These are phyloP conservation scores for Pyrenochaeta sp. DNA, from an alignment of 2,329 filamentous ascomycete species.

Conservation along the genomic window DNA sequence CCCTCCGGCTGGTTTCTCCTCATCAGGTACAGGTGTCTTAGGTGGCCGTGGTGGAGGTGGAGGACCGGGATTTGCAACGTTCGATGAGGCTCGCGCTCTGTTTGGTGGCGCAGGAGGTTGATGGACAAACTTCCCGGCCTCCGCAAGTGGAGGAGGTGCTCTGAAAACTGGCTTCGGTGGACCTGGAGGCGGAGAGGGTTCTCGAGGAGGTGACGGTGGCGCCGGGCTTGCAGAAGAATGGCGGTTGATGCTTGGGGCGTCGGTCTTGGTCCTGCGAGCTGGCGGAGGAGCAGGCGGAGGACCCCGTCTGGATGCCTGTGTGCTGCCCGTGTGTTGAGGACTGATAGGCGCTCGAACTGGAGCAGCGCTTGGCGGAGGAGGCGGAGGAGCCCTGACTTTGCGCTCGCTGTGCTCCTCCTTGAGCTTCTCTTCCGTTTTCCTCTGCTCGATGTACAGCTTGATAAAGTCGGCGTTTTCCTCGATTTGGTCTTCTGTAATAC, in stretches of 20 bases:
- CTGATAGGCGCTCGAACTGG: constrained; percentile 58
- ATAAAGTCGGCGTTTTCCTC: constrained; percentile 74
- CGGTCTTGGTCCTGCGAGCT: constrained; percentile 55
- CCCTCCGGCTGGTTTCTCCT: constrained; percentile 60
- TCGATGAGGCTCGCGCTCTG: constrained; percentile 60
- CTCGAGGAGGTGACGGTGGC: constrained; percentile 70
- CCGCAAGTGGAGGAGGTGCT: constrained; percentile 86
- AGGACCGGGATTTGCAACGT: constrained; percentile 65
- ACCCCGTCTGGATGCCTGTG: constrained; percentile 61
- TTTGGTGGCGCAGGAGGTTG: constrained; percentile 57
- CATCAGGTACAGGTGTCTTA: constrained; percentile 69
- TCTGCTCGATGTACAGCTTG: constrained; percentile 71
- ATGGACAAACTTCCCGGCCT: constrained; percentile 84
- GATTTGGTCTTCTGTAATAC: constrained; percentile 74
- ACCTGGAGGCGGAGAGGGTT: constrained; percentile 71
- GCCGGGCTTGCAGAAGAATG: constrained; percentile 63
- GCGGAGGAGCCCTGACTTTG: constrained; percentile 66
- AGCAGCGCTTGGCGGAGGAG: constrained; percentile 63
- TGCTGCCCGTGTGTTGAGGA: constrained; percentile 68
- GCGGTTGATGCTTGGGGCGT: constrained; percentile 49
- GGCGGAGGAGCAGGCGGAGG: constrained; percentile 68
- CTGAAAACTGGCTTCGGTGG: constrained; percentile 75
- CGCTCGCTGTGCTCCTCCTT: constrained; percentile 59
- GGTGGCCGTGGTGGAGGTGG: constrained; percentile 68
- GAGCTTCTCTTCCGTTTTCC: constrained; percentile 61